Percentiles rank a stretch among this genome's conserved stretches.
phyloP scores from a whole-genome alignment of 495 filamentous ascomycete genomes.

The Xanthoparmelia taractica region DNA sequence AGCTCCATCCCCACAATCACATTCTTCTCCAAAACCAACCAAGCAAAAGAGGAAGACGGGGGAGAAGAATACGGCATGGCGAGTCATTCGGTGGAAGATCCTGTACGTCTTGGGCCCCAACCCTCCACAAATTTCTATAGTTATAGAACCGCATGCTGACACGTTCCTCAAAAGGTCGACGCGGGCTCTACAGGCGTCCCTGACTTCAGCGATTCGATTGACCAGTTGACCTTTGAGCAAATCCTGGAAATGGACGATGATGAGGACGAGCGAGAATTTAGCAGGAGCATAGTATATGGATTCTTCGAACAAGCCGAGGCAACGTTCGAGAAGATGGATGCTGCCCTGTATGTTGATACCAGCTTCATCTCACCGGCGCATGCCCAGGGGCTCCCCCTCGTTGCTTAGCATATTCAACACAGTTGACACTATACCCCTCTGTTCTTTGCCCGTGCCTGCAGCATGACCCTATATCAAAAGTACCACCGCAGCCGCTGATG shows the following conservation, averaged over 20 bases:
- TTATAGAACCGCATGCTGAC: not conserved
- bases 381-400: not conserved
- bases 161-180: conserved; percentile 33
- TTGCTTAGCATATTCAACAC: too few relatives aligned
- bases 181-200: conserved; percentile 40
- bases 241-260: conserved; percentile 97
- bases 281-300: conserved; percentile 74
- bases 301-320: conserved; percentile 88
- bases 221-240: conserved; percentile 75
- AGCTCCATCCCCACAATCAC: not conserved
- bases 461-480: not conserved
- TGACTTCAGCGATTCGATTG: conserved; percentile 64
- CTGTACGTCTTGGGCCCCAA: not conserved
- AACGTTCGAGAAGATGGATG: conserved; percentile 83
- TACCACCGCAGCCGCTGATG: not conserved
- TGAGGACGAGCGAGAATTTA: conserved; percentile 68
- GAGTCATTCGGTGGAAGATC: conserved; percentile 7
- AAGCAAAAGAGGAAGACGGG: not conserved
- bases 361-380: conserved; percentile 5
- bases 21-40: not conserved
- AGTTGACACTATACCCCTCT: too few relatives aligned
- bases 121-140: not conserved
- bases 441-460: too few relatives aligned
- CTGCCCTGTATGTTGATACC: conserved; percentile 57
- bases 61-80: conserved; percentile 12